phyloP scores from a whole-genome alignment of 495 filamentous ascomycete genomes.

The Penicillium antarcticum region DNA sequence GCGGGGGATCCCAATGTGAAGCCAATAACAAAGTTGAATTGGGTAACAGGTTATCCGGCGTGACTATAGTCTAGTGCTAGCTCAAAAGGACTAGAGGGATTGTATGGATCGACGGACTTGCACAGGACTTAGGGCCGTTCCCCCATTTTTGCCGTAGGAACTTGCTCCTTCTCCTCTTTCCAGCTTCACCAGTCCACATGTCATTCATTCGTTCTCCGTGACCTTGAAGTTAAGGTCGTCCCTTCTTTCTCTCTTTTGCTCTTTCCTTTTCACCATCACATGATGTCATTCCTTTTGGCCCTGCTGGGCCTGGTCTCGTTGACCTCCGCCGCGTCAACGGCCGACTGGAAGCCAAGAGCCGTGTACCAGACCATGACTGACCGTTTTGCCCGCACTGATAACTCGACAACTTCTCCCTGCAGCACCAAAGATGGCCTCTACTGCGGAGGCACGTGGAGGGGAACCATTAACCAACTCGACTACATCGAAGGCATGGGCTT shows the following conservation, averaged over 20 bases:
- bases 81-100: no score
- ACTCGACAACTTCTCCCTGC: constrained; percentile 50
- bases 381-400: constrained; percentile 67
- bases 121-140: background rate
- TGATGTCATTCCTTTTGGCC: constrained; percentile 3
- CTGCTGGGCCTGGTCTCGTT: constrained; percentile 3
- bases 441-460: constrained; percentile 75
- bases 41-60: no score
- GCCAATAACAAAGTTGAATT: no score
- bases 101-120: background rate
- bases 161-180: background rate
- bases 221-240: no score
- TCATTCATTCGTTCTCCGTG: background rate
- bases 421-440: constrained; percentile 47
- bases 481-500: constrained; percentile 76
- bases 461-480: constrained; percentile 58
- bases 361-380: constrained; percentile 79
- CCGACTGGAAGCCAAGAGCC: constrained; percentile 56
- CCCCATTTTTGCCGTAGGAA: background rate
- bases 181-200: background rate
- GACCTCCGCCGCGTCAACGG: constrained; percentile 18
- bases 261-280: background rate
- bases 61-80: no score
- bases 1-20: no score
- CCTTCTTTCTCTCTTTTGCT: background rate